These are phyloP conservation scores for Larix sibirica DNA, from an alignment of 83 land plant genomes.

Conservation along the genomic window DNA sequence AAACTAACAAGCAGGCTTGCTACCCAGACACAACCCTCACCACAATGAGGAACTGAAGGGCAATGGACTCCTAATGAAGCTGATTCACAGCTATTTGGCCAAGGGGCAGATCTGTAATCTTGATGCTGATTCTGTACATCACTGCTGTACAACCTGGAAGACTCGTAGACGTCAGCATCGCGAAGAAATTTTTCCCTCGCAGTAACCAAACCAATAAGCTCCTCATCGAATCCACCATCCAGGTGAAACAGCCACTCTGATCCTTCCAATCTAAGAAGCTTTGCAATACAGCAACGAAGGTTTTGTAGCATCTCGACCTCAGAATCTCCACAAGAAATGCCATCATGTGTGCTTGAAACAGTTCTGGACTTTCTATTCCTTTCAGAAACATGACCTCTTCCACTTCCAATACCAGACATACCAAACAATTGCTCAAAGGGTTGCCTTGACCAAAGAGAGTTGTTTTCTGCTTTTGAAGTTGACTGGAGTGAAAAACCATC, in stretches of 20 bases:
- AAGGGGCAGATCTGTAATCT: not conserved
- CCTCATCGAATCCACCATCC: slow-evolving; percentile 87
- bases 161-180: slow-evolving; percentile 43
- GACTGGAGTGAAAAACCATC: slow-evolving; percentile 58
- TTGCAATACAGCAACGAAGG: slow-evolving; percentile 66
- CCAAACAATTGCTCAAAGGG: slow-evolving; percentile 91
- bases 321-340: slow-evolving; percentile 26
- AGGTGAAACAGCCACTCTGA: slow-evolving; percentile 89
- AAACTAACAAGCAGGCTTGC: slow-evolving; percentile 74
- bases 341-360: slow-evolving; percentile 6
- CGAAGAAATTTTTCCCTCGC: slow-evolving; percentile 54
- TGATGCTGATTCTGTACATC: not conserved
- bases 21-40: slow-evolving; percentile 84
- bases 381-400: slow-evolving; percentile 10
- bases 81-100: slow-evolving; percentile 15
- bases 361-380: slow-evolving; percentile 13
- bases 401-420: slow-evolving; percentile 26
- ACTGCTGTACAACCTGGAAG: slow-evolving; percentile 4
- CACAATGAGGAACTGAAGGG: slow-evolving; percentile 70
- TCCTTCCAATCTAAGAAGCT: slow-evolving; percentile 82
- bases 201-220: slow-evolving; percentile 73
- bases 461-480: slow-evolving; percentile 37
- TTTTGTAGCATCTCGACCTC: slow-evolving; percentile 63
- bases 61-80: not conserved
- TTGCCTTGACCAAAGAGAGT: slow-evolving; percentile 84